Conservation (phyloP, 225 moss, liverwort and hornwort genomes). For the Polytrichum formosum region DNA sequence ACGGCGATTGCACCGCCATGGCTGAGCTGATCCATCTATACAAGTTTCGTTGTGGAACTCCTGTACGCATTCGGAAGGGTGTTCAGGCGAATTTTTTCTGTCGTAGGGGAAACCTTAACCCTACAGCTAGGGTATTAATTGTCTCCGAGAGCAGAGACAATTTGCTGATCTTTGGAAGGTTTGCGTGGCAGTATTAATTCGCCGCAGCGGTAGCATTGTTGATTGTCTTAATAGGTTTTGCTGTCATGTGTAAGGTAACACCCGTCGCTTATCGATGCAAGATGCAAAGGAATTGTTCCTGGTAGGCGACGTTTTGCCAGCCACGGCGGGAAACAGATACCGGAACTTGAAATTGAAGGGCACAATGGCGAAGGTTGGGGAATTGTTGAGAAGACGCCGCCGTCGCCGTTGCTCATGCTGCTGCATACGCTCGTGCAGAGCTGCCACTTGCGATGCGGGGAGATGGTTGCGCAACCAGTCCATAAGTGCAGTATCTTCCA, state of each 20-base stretch:
- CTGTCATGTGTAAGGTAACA: neutral
- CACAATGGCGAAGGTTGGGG: constrained; percentile 51
- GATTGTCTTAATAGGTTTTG: neutral
- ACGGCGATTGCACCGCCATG: no score
- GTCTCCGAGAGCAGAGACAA: no score
- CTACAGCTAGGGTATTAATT: no score
- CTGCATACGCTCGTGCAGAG: constrained; percentile 66
- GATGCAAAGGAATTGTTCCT: neutral
- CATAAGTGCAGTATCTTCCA: constrained; percentile 55
- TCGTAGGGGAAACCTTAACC: no score
- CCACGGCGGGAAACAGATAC: constrained; percentile 50
- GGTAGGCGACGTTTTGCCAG: constrained; percentile 6
- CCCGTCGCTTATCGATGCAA: neutral
- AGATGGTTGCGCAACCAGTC: constrained; percentile 79
- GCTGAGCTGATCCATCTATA: no score
- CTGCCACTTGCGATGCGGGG: constrained; percentile 51
- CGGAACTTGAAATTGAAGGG: constrained; percentile 77
- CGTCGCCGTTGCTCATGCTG: constrained; percentile 50
- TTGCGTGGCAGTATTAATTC: no score
- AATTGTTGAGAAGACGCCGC: constrained; percentile 21
- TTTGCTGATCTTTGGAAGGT: no score
- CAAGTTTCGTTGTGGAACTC: no score
- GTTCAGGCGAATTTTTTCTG: neutral
- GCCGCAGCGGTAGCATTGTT: neutral
- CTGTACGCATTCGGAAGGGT: neutral